A percentile compares a stretch with the other conserved stretches of the same genome.
phyloP scores from a whole-genome alignment of 2,329 filamentous ascomycete species.

The Fusarium tjaetaba region DNA sequence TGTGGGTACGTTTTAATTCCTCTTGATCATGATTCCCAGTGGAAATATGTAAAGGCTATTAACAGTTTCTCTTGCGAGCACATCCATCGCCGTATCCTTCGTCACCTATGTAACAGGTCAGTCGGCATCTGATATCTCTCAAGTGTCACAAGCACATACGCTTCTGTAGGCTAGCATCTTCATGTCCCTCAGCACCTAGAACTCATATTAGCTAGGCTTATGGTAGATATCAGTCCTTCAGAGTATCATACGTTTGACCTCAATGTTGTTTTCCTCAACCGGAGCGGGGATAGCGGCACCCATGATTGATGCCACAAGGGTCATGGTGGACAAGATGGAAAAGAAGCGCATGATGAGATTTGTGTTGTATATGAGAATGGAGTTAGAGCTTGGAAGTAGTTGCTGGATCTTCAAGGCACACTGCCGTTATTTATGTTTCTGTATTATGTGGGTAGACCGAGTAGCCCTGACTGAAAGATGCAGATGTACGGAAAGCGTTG shows the following conservation, averaged over 20 bases:
- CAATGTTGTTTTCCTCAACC: neutral
- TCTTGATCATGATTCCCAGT: neutral
- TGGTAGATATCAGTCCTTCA: rapidly evolving
- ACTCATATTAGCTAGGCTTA: rapidly evolving
- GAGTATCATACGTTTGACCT: neutral
- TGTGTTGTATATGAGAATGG: rapidly evolving
- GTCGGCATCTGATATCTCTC: rapidly evolving
- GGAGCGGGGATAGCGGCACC: neutral
- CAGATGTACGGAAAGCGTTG: no score
- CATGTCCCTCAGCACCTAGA: neutral
- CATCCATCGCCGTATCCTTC: neutral
- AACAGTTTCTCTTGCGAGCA: neutral
- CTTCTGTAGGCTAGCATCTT: neutral
- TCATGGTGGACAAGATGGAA: neutral
- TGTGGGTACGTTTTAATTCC: rapidly evolving
- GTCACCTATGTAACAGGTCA: neutral
- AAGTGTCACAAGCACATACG: rapidly evolving
- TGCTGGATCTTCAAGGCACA: no score
- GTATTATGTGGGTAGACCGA: no score
- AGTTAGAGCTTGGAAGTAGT: no score
- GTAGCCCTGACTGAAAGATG: no score
- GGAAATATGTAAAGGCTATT: no score
- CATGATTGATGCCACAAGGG: neutral
- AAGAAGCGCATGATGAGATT: neutral
- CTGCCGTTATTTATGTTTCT: no score